These are phyloP conservation scores for Ramaria sp. DNA, from an alignment of 768 basidiomycete species.

Conservation along the genomic window DNA sequence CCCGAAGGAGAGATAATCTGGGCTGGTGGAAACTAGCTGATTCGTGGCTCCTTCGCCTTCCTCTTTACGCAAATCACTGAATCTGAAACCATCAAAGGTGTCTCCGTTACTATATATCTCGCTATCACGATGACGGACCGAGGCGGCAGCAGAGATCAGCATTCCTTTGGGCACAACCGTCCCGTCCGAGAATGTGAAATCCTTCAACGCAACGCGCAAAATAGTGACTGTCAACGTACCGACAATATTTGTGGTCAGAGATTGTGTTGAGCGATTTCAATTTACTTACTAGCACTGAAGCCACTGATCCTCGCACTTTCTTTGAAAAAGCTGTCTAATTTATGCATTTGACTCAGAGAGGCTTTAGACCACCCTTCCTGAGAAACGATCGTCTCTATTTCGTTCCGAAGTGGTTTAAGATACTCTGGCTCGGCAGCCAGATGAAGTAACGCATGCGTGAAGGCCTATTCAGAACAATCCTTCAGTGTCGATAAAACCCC, in stretches of 20 bases:
- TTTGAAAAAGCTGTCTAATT: slow-evolving; percentile 25
- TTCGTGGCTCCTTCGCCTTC: slow-evolving; percentile 13
- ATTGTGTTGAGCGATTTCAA: too few relatives aligned
- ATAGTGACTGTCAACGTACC: neutral
- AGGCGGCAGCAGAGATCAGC: slow-evolving; percentile 16
- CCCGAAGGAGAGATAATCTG: slow-evolving; percentile 8
- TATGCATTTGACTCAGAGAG: slow-evolving; percentile 21
- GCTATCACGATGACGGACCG: slow-evolving; percentile 13
- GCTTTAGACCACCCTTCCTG: slow-evolving; percentile 18
- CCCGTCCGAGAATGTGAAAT: slow-evolving; percentile 14
- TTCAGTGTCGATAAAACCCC: neutral
- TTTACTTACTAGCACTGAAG: slow-evolving; percentile 16
- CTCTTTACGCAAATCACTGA: slow-evolving; percentile 2
- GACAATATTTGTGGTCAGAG: neutral
- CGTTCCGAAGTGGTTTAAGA: slow-evolving; percentile 28
- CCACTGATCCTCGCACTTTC: slow-evolving; percentile 20
- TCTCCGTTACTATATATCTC: slow-evolving; percentile 10
- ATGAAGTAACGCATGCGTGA: slow-evolving; percentile 28
- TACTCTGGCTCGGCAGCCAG: slow-evolving; percentile 24
- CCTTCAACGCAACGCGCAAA: slow-evolving; percentile 11
- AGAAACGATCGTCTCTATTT: slow-evolving; percentile 24
- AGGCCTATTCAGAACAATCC: neutral
- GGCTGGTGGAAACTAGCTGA: slow-evolving; percentile 3
- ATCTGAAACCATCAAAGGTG: slow-evolving; percentile 13
- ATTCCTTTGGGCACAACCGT: slow-evolving; percentile 12